These are phyloP conservation scores for Tripidium arundinaceum DNA, from an alignment of 202 grass and related monocot species.

Conservation along the genomic window DNA sequence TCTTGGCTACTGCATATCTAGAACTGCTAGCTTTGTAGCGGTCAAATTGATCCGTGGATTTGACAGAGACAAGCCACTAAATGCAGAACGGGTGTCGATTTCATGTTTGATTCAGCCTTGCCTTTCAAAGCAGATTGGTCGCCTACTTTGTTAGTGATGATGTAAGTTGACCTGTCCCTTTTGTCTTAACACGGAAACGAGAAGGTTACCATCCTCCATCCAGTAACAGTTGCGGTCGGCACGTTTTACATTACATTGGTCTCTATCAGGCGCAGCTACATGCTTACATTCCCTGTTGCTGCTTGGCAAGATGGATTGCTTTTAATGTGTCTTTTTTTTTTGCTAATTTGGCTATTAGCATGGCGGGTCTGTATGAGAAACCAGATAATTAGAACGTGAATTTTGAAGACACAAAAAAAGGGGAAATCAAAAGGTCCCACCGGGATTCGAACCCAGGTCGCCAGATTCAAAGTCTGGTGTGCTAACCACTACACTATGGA, in stretches of 20 bases:
- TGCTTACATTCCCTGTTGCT: background rate
- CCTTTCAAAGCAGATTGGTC: background rate
- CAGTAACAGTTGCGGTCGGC: background rate
- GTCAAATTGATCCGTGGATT: background rate
- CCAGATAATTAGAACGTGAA: background rate
- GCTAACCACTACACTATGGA: conserved; percentile 97
- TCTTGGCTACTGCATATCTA: background rate
- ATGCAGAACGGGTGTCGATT: background rate
- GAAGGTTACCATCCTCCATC: background rate
- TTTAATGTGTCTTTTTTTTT: background rate
- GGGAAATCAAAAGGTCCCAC: conserved; percentile 37
- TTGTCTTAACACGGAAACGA: too few relatives aligned
- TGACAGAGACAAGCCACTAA: background rate
- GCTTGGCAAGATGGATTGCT: background rate
- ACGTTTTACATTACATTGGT: background rate
- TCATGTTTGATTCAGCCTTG: background rate
- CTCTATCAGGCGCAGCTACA: background rate
- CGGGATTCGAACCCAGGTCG: conserved; percentile 97
- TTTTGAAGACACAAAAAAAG: background rate
- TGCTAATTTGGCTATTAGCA: background rate
- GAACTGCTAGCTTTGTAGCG: background rate
- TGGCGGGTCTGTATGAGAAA: background rate
- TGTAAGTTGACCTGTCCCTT: background rate
- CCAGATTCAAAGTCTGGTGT: conserved; percentile 99
- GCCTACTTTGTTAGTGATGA: background rate